These are phyloP conservation scores for Candida sanyaensis DNA, from an alignment of 1,139 yeast species.

Conservation along the genomic window DNA sequence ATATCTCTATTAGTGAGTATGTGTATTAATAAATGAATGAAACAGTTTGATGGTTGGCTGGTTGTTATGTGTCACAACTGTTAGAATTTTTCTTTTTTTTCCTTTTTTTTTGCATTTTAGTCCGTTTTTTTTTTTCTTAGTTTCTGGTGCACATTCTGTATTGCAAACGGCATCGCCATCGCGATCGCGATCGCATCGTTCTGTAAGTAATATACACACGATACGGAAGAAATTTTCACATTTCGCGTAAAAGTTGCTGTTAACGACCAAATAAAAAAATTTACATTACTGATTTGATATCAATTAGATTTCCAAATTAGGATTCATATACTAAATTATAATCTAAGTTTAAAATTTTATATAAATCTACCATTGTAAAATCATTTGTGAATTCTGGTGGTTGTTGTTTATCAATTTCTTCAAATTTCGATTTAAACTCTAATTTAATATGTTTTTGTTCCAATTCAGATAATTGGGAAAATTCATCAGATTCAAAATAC, in stretches of 20 bases:
- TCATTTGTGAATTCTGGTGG: constrained; percentile 12
- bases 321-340: constrained; percentile 17
- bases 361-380: constrained; percentile 18
- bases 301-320: constrained; percentile 14
- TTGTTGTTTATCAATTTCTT: neutral
- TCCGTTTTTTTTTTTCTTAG: neutral
- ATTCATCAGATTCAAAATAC: constrained; percentile 15
- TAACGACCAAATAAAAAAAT: neutral
- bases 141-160: constrained; percentile 12
- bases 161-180: too few relatives aligned
- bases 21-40: neutral
- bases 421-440: constrained; percentile 6
- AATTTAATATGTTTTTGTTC: constrained; percentile 11
- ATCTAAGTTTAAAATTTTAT: constrained; percentile 17
- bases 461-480: constrained; percentile 11
- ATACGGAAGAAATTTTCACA: neutral
- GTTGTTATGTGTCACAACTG: neutral
- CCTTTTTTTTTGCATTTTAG: neutral
- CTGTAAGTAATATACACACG: neutral
- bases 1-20: neutral
- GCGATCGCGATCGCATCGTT: too few relatives aligned
- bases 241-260: neutral
- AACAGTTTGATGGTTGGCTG: neutral
- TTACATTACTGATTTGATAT: constrained; percentile 6
- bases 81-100: neutral